These are phyloP conservation scores for Zygnema circumcarinatum DNA, from an alignment of 139 green algal species.

Conservation along the genomic window DNA sequence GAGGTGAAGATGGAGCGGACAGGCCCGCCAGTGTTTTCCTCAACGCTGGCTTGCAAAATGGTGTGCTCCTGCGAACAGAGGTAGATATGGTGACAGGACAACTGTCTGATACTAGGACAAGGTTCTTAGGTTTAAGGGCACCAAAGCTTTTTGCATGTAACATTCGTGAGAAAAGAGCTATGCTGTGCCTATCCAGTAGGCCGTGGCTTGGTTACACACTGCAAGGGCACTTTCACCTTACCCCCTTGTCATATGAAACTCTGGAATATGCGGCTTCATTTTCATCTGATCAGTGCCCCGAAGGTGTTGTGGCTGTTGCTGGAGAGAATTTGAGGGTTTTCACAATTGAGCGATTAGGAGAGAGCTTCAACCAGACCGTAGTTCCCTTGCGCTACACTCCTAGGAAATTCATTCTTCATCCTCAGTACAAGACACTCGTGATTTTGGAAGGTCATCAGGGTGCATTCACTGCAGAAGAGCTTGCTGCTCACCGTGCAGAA, in stretches of 20 bases:
- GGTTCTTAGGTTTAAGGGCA: conserved; percentile 88
- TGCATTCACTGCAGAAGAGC: conserved; percentile 65
- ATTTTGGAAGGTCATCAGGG: conserved; percentile 82
- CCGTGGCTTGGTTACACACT: conserved; percentile 94
- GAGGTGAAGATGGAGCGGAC: conserved; percentile 55
- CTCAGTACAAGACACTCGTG: conserved; percentile 72
- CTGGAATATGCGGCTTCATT: conserved; percentile 74
- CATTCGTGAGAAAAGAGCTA: conserved; percentile 71
- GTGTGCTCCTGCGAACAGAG: conserved; percentile 92
- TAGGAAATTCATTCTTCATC: conserved; percentile 84
- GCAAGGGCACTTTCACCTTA: conserved; percentile 86
- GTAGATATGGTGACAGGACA: conserved; percentile 82
- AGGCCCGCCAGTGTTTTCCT: conserved; percentile 82
- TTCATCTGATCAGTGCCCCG: conserved; percentile 89
- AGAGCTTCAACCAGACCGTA: conserved; percentile 87
- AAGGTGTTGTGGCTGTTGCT: conserved; percentile 93
- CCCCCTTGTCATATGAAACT: conserved; percentile 88
- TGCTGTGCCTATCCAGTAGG: conserved; percentile 91
- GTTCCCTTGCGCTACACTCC: conserved; percentile 93
- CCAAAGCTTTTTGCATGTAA: conserved; percentile 77
- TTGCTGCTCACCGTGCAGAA: conserved; percentile 17
- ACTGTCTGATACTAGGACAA: conserved; percentile 85
- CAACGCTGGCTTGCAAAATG: conserved; percentile 89
- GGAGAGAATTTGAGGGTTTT: conserved; percentile 87
- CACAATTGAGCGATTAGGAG: conserved; percentile 87